phyloP scores from a whole-genome alignment of 305 asterid species.

The Ilex paraguariensis region DNA sequence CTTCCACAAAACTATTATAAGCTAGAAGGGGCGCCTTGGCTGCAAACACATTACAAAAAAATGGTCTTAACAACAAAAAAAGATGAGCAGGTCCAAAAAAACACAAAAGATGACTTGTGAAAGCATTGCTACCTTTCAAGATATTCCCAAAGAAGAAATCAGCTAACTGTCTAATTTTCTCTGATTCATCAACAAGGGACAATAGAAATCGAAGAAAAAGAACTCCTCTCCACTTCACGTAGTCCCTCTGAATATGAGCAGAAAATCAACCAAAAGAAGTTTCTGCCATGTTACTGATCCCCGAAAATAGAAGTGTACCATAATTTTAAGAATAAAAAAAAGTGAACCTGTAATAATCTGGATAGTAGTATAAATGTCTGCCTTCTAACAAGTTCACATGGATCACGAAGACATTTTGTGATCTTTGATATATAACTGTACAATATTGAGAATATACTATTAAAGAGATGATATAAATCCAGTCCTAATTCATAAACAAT shows the following conservation, averaged over 20 bases:
- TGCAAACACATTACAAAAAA: conserved; percentile 28
- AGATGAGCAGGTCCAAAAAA: conserved; percentile 2
- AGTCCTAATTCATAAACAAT: no score
- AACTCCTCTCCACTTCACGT: conserved; percentile 90
- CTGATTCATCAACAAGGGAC: conserved; percentile 85
- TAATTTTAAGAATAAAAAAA: not conserved
- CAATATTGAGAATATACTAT: conserved; percentile 5
- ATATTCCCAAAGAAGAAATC: conserved; percentile 88
- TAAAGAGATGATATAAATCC: not conserved
- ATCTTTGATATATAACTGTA: conserved; percentile 82
- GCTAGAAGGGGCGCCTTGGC: conserved; percentile 98
- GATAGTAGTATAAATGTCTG: conserved; percentile 86
- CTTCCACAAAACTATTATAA: conserved; percentile 93
- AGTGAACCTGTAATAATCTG: conserved; percentile 77
- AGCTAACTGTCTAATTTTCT: conserved; percentile 73
- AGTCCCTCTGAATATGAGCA: conserved; percentile 60
- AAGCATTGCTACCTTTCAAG: conserved; percentile 57
- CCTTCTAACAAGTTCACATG: conserved; percentile 87
- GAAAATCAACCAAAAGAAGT: conserved; percentile 17
- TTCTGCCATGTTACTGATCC: conserved; percentile 9
- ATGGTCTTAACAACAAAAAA: not conserved
- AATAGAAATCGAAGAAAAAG: conserved; percentile 81
- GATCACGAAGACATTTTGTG: conserved; percentile 84
- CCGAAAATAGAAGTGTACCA: conserved; percentile 7
- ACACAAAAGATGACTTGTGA: conserved; percentile 7